These are phyloP conservation scores for Fraxinus pennsylvanica DNA, from an alignment of 257 asterid genomes.

Conservation along the genomic window DNA sequence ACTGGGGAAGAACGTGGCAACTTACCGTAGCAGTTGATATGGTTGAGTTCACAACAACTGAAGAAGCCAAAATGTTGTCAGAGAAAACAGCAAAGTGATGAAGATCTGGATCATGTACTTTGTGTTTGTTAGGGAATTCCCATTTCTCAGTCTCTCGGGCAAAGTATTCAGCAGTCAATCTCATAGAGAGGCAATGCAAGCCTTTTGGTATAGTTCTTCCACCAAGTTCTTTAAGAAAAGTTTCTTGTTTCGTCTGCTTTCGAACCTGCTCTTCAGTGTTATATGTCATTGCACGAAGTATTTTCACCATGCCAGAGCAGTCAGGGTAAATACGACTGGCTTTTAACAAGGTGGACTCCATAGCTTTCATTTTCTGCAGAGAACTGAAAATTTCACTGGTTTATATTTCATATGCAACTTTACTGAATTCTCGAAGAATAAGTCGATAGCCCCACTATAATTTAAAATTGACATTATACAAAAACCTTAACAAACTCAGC, in stretches of 20 bases:
- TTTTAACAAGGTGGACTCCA: constrained; percentile 71
- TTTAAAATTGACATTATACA: constrained; percentile 1
- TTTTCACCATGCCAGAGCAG: constrained; percentile 78
- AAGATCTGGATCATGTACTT: constrained; percentile 59
- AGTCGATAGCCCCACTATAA: not conserved
- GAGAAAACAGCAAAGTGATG: constrained; percentile 86
- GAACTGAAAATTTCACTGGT: constrained; percentile 54
- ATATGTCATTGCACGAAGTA: constrained; percentile 82
- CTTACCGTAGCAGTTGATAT: constrained; percentile 70
- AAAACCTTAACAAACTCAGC: not conserved
- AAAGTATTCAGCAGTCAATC: constrained; percentile 81
- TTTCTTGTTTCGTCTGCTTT: constrained; percentile 59
- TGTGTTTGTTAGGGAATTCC: constrained; percentile 59
- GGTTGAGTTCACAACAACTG: constrained; percentile 91
- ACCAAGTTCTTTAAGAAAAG: constrained; percentile 71
- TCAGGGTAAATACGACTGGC: constrained; percentile 81
- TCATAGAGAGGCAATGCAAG: constrained; percentile 92
- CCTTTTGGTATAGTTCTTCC: constrained; percentile 92
- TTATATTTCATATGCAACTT: constrained; percentile 24
- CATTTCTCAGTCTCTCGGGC: constrained; percentile 55
- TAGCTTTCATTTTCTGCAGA: constrained; percentile 85
- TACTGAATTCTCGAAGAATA: constrained; percentile 9
- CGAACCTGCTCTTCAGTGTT: constrained; percentile 82
- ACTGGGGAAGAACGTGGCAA: constrained; percentile 20
- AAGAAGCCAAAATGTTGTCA: constrained; percentile 85